Percentiles rank a stretch among this genome's conserved stretches.
Evolutionary conservation across 257 asterid species (phyloP).

Genomic region (Mitragyna speciosa): DNA sequence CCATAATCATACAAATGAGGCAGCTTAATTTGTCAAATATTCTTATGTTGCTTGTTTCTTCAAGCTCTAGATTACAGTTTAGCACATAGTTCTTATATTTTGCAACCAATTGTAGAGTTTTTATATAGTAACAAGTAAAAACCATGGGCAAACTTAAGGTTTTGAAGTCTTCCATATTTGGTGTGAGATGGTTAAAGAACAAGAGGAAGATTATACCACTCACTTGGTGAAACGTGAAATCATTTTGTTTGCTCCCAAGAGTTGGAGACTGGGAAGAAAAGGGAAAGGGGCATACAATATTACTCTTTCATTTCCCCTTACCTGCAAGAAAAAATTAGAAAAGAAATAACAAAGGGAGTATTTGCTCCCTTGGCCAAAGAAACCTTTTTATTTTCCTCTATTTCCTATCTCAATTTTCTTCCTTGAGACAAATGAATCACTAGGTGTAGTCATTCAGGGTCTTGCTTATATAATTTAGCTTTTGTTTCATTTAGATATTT

Average conservation of each 20-base stretch:
- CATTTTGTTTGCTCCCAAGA: neutral
- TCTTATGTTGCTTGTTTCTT: neutral
- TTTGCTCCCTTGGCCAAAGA: neutral
- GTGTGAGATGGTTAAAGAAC: neutral
- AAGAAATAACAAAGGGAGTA: neutral
- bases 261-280: neutral
- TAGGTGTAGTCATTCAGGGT: neutral
- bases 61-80: neutral
- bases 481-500: neutral
- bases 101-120: neutral
- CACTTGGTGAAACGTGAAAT: neutral
- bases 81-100: neutral
- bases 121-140: neutral
- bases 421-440: neutral
- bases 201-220: neutral
- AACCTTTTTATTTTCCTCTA: neutral
- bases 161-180: neutral
- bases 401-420: neutral
- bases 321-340: neutral
- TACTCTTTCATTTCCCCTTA: neutral
- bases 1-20: conserved; percentile 5
- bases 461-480: neutral
- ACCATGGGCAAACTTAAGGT: neutral
- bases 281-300: neutral
- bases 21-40: neutral